Evolutionary conservation across 768 basidiomycete genomes (phyloP).

Genomic region (Coprinopsis sp.): DNA sequence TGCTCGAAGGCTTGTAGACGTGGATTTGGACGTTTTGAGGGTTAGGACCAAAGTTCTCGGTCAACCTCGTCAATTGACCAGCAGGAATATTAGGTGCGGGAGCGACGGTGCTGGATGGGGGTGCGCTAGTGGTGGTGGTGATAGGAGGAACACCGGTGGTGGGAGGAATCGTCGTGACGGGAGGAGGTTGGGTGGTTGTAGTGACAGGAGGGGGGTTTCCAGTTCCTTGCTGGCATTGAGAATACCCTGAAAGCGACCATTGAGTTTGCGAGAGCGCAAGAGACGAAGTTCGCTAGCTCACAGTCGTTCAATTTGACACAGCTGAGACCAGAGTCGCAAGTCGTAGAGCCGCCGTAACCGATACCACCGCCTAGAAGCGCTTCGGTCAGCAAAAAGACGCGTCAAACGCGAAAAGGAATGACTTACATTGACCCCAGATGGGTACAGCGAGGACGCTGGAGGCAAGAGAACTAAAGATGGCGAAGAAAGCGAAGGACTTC

Average conservation of each 20-base stretch:
- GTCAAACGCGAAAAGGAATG: neutral
- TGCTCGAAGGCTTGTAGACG: conserved; percentile 36
- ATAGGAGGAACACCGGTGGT: neutral
- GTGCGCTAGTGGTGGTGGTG: neutral
- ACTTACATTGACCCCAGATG: conserved; percentile 7
- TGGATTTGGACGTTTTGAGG: conserved; percentile 47
- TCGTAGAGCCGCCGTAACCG: conserved; percentile 2
- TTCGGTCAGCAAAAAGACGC: neutral
- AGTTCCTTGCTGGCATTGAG: conserved; percentile 7
- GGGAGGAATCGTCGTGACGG: neutral
- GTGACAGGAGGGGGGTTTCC: neutral
- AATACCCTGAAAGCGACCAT: neutral
- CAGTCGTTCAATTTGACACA: conserved; percentile 6
- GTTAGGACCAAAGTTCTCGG: conserved; percentile 46
- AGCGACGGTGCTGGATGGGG: neutral
- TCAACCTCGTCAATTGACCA: conserved; percentile 4
- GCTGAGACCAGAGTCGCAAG: conserved; percentile 5
- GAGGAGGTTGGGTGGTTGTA: neutral
- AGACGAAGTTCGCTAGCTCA: neutral
- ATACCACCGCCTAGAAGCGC: conserved; percentile 4
- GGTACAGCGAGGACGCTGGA: neutral
- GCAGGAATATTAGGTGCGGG: conserved; percentile 2
- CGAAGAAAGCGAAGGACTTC: neutral
- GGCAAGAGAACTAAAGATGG: too few species aligned
- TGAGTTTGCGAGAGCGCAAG: too few species aligned